A percentile compares a stretch with the other conserved stretches of the same genome.
Conservation (phyloP, 2,329 filamentous ascomycete species). For the Phialemonium atrogriseum region DNA sequence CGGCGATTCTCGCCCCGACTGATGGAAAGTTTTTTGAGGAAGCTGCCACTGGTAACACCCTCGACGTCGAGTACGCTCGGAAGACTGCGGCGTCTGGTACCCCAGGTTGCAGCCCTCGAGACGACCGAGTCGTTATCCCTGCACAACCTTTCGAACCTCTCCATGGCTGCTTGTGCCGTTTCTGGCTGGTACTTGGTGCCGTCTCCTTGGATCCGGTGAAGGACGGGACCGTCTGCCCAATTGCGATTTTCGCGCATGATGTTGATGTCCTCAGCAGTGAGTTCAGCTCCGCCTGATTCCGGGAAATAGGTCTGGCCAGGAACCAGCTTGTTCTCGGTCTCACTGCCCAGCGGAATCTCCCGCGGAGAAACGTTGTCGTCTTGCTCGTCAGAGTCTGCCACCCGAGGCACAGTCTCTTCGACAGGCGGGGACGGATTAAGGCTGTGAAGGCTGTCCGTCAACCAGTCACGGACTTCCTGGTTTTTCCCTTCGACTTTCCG, state of each 20-base stretch:
- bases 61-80: conserved; percentile 52
- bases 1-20: conserved; percentile 38
- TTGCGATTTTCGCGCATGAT: conserved; percentile 39
- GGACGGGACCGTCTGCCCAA: conserved; percentile 40
- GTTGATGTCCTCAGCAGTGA: conserved; percentile 38
- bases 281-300: conserved; percentile 27
- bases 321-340: conserved; percentile 42
- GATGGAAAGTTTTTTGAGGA: conserved; percentile 55
- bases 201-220: conserved; percentile 33
- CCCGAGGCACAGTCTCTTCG: too few relatives aligned
- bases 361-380: conserved; percentile 29
- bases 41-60: conserved; percentile 48
- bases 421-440: too few relatives aligned
- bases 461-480: conserved; percentile 41
- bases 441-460: conserved; percentile 22
- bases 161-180: conserved; percentile 45
- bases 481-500: conserved; percentile 38
- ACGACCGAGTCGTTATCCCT: conserved; percentile 50
- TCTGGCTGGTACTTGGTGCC: conserved; percentile 34
- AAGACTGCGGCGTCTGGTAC: conserved; percentile 58
- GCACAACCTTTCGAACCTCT: conserved; percentile 40
- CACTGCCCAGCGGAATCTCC: conserved; percentile 34
- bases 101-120: conserved; percentile 60
- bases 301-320: conserved; percentile 42
- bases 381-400: conserved; percentile 4